Conservation (phyloP, 805 yeast species). For the Saturnispora dispora region DNA sequence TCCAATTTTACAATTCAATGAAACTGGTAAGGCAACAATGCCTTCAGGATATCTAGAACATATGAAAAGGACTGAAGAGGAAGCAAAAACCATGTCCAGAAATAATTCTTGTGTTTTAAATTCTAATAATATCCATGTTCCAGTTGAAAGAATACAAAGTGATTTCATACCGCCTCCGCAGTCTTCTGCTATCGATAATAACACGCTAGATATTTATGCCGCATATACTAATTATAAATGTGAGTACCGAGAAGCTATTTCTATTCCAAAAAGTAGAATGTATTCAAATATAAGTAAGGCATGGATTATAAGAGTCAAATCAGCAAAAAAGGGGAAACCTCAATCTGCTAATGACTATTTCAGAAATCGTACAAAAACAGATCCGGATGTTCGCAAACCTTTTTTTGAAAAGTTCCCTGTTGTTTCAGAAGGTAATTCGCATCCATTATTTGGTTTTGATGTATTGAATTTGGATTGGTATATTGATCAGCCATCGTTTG, state of each 20-base stretch:
- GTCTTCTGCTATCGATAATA: constrained; percentile 16
- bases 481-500: constrained; percentile 46
- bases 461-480: constrained; percentile 19
- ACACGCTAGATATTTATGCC: constrained; percentile 14
- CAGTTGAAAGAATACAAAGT: not conserved
- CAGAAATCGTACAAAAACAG: constrained; percentile 12
- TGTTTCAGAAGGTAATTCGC: constrained; percentile 27
- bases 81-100: not conserved
- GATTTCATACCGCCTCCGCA: constrained; percentile 9
- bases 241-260: constrained; percentile 19
- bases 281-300: constrained; percentile 24
- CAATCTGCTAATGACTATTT: not conserved
- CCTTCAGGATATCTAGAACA: constrained; percentile 7
- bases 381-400: constrained; percentile 21
- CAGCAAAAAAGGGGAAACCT: constrained; percentile 2
- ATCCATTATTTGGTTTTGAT: constrained; percentile 45
- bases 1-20: constrained; percentile 13
- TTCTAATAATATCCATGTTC: not conserved
- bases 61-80: not conserved
- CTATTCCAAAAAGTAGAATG: constrained; percentile 22
- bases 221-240: constrained; percentile 18
- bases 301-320: constrained; percentile 23
- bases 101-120: constrained; percentile 2
- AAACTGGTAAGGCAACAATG: constrained; percentile 8
- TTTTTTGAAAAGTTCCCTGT: constrained; percentile 25